Percentiles rank a stretch among this genome's conserved stretches.
Conservation (phyloP, 805 yeast species). For the Hanseniaspora osmophila region DNA sequence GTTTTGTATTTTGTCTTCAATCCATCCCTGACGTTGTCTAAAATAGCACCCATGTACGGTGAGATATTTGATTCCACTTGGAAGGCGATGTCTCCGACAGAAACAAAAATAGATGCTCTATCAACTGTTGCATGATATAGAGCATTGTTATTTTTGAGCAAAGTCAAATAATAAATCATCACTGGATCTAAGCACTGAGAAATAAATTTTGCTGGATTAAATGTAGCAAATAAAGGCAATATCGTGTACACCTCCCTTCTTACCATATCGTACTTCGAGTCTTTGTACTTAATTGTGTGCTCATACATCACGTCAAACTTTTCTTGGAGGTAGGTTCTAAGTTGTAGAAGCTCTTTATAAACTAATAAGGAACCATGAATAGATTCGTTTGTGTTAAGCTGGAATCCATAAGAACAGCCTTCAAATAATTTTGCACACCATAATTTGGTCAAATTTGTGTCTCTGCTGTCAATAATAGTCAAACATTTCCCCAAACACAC, state of each 20-base stretch:
- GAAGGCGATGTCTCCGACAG: constrained; percentile 72
- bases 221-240: constrained; percentile 70
- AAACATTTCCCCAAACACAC: constrained; percentile 64
- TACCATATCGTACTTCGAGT: constrained; percentile 60
- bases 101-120: constrained; percentile 55
- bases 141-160: constrained; percentile 50
- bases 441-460: constrained; percentile 47
- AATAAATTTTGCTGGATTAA: constrained; percentile 61
- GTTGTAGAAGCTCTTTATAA: constrained; percentile 59
- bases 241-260: constrained; percentile 76
- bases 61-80: constrained; percentile 72
- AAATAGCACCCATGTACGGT: constrained; percentile 75
- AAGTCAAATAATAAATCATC: constrained; percentile 60
- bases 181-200: constrained; percentile 71
- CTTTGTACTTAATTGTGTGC: constrained; percentile 57
- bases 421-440: constrained; percentile 65
- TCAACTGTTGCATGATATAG: constrained; percentile 29
- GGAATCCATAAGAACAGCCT: constrained; percentile 51
- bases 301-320: constrained; percentile 69
- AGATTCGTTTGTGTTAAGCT: constrained; percentile 41
- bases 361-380: constrained; percentile 82
- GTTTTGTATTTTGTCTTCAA: constrained; percentile 35
- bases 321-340: constrained; percentile 53
- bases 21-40: constrained; percentile 73
- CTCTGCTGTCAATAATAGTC: constrained; percentile 67